These are phyloP conservation scores for Hypericum androsaemum DNA, from an alignment of 345 rosid species.

Conservation along the genomic window DNA sequence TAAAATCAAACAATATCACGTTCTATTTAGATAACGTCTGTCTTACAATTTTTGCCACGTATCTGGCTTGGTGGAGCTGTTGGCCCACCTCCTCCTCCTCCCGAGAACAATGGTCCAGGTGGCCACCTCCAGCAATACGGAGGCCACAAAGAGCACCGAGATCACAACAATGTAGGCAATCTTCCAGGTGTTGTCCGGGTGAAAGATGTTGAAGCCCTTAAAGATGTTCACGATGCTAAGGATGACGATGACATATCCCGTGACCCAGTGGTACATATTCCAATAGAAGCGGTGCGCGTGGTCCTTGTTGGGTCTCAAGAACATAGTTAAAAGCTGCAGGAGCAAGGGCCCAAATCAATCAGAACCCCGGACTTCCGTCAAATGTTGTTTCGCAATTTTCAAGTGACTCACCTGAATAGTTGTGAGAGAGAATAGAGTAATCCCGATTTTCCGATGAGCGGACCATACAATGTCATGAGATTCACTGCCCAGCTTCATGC, in stretches of 20 bases:
- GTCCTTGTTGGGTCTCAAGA: conserved; percentile 5
- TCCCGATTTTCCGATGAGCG: conserved; percentile 27
- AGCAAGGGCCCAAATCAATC: too few species aligned
- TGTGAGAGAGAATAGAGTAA: conserved; percentile 22
- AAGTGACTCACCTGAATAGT: conserved; percentile 23
- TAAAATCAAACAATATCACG: too few species aligned
- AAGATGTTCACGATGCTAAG: conserved; percentile 11
- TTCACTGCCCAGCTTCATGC: conserved; percentile 25
- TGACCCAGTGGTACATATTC: conserved; percentile 7
- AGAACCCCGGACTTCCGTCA: too few species aligned
- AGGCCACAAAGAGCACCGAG: conserved; percentile 11
- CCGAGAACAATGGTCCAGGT: conserved; percentile 12
- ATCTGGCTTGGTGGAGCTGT: too few species aligned
- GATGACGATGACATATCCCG: conserved; percentile 4
- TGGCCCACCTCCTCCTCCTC: too few species aligned
- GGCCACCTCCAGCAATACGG: conserved; percentile 23
- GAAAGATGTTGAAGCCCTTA: conserved; percentile 6
- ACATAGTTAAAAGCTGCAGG: too few species aligned
- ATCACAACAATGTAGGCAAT: conserved; percentile 18
- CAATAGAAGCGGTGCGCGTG: conserved; percentile 9
- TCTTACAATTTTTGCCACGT: too few species aligned
- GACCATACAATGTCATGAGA: conserved; percentile 13
- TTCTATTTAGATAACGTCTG: too few species aligned
- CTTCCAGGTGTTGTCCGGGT: conserved; percentile 7
- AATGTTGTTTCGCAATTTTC: too few species aligned